Percentiles rank a stretch among this genome's conserved stretches.
phyloP scores from a whole-genome alignment of 164 flowering plant species.

The Tinospora cordifolia region DNA sequence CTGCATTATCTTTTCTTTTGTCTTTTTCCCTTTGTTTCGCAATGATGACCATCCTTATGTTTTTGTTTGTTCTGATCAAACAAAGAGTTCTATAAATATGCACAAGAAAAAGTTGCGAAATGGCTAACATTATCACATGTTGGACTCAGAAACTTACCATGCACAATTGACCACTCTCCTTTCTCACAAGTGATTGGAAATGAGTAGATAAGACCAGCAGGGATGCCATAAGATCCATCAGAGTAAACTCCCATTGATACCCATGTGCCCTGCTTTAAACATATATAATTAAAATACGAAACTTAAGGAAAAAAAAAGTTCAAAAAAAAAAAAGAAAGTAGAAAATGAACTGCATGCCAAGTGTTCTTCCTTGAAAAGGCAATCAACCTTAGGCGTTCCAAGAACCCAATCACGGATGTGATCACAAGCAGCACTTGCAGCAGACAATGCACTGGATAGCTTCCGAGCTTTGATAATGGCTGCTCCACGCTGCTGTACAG shows the following conservation, averaged over 20 bases:
- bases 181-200: constrained; percentile 85
- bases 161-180: constrained; percentile 83
- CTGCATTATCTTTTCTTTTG: too few relatives aligned
- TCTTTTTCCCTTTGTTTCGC: too few relatives aligned
- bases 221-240: constrained; percentile 83
- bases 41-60: too few relatives aligned
- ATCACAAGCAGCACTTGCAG: constrained; percentile 91
- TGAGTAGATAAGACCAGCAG: constrained; percentile 68
- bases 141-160: constrained; percentile 34
- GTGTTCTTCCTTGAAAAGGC: neutral
- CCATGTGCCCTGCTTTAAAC: constrained; percentile 60
- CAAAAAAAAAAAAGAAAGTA: neutral
- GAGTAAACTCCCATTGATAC: constrained; percentile 92
- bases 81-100: neutral
- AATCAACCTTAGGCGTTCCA: constrained; percentile 67
- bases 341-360: neutral
- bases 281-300: neutral
- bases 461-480: constrained; percentile 76
- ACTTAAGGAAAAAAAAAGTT: too few relatives aligned
- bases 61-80: neutral
- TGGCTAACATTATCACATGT: too few relatives aligned
- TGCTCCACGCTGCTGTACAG: constrained; percentile 77
- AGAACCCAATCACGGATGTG: constrained; percentile 80
- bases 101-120: neutral
- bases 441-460: constrained; percentile 82